Conservation (phyloP, 495 filamentous ascomycete species). For the Trichoderma orchidacearum region DNA sequence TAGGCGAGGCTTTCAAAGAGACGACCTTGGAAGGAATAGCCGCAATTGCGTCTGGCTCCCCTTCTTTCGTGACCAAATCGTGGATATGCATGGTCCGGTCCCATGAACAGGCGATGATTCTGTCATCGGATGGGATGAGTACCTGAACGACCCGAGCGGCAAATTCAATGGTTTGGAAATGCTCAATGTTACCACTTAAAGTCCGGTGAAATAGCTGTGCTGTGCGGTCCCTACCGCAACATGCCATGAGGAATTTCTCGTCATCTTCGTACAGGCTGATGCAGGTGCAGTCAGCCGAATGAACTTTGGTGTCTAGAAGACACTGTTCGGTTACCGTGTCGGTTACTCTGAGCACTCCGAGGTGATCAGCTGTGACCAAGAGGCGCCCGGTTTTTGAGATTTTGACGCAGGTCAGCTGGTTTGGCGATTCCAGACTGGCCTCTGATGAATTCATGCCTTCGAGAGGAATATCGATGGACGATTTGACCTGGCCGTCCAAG, state of each 20-base stretch:
- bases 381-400: slow-evolving; percentile 44
- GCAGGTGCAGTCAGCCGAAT: slow-evolving; percentile 74
- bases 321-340: slow-evolving; percentile 36
- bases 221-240: slow-evolving; percentile 75
- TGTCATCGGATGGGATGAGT: slow-evolving; percentile 34
- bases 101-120: slow-evolving; percentile 71
- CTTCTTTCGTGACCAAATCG: slow-evolving; percentile 60
- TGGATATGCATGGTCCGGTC: slow-evolving; percentile 76
- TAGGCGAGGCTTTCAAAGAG: slow-evolving; percentile 70
- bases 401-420: slow-evolving; percentile 63
- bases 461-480: slow-evolving; percentile 3
- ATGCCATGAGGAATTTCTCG: slow-evolving; percentile 50
- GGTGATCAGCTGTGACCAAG: slow-evolving; percentile 72
- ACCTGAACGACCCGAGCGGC: slow-evolving; percentile 33
- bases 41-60: slow-evolving; percentile 52
- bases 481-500: slow-evolving; percentile 50
- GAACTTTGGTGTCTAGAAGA: slow-evolving; percentile 60
- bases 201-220: slow-evolving; percentile 68
- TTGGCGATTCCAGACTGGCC: slow-evolving; percentile 47
- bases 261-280: slow-evolving; percentile 51
- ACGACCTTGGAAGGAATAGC: slow-evolving; percentile 65
- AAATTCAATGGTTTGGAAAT: slow-evolving; percentile 38
- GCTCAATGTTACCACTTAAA: slow-evolving; percentile 26
- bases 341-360: slow-evolving; percentile 58
- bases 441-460: slow-evolving; percentile 49